Percentiles rank a stretch among this genome's conserved stretches.
Evolutionary conservation across 202 grass and related monocot species (phyloP).

Genomic region (Carex sylvatica): DNA sequence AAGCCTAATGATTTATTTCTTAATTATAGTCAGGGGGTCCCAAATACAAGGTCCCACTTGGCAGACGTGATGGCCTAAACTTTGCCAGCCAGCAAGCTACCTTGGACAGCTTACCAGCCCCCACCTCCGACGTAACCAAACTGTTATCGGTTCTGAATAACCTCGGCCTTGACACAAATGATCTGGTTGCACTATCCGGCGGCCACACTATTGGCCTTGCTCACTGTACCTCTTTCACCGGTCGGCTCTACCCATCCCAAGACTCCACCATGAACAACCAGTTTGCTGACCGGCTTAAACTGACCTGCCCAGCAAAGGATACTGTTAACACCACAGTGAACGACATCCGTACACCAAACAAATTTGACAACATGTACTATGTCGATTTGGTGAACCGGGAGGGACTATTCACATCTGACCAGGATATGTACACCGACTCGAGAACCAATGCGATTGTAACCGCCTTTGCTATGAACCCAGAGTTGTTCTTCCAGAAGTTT

Average conservation of each 20-base stretch:
- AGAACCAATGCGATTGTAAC: constrained; percentile 28
- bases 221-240: constrained; percentile 56
- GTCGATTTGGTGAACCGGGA: constrained; percentile 46
- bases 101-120: constrained; percentile 41
- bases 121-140: constrained; percentile 6
- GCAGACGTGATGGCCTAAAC: constrained; percentile 54
- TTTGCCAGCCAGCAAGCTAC: constrained; percentile 38
- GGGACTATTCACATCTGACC: constrained; percentile 63
- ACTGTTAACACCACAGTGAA: constrained; percentile 32
- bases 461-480: constrained; percentile 27
- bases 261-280: constrained; percentile 37
- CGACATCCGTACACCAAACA: constrained; percentile 46
- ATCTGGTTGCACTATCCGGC: constrained; percentile 70
- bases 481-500: constrained; percentile 60
- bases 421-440: constrained; percentile 46
- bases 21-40: constrained; percentile 52
- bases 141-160: constrained; percentile 25
- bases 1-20: background rate
- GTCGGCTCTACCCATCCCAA: constrained; percentile 46
- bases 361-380: constrained; percentile 77
- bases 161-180: constrained; percentile 46
- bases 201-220: constrained; percentile 66
- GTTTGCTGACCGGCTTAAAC: constrained; percentile 35
- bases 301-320: constrained; percentile 36
- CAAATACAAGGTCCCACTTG: constrained; percentile 55